Percentiles rank a stretch among this genome's conserved stretches.
These are phyloP conservation scores for Lichtheimia hyalospora DNA, from an alignment of 371 early-diverging fungal species.

Conservation along the genomic window DNA sequence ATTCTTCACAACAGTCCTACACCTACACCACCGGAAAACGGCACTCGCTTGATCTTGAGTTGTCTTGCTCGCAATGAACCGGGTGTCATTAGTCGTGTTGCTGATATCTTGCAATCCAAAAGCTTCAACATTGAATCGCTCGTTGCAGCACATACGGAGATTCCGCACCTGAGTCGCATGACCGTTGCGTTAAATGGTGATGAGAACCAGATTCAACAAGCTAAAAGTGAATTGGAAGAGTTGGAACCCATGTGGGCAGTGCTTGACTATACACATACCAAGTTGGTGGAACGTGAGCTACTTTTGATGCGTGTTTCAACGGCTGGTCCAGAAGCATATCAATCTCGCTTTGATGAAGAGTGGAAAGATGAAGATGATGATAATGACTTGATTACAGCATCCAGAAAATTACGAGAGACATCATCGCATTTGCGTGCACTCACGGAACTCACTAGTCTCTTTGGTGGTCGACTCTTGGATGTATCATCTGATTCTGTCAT, in stretches of 20 bases:
- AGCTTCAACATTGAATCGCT: slow-evolving; percentile 97
- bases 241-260: slow-evolving; percentile 95
- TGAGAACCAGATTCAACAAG: slow-evolving; percentile 83
- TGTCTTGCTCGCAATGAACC: slow-evolving; percentile 95
- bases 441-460: slow-evolving; percentile 80
- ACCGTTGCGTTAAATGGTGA: slow-evolving; percentile 92
- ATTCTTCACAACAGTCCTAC: slow-evolving; percentile 86
- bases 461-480: slow-evolving; percentile 86
- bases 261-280: slow-evolving; percentile 70
- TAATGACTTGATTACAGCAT: slow-evolving; percentile 23
- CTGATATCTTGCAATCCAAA: slow-evolving; percentile 89
- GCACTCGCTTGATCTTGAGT: slow-evolving; percentile 80
- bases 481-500: slow-evolving; percentile 79
- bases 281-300: background rate
- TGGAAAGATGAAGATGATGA: slow-evolving; percentile 21
- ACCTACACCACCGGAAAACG: slow-evolving; percentile 51
- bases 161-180: slow-evolving; percentile 91
- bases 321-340: background rate
- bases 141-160: slow-evolving; percentile 93
- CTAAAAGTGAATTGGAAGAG: slow-evolving; percentile 87
- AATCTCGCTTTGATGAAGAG: slow-evolving; percentile 20
- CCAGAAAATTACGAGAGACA: slow-evolving; percentile 58
- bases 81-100: slow-evolving; percentile 90
- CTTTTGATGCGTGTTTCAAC: background rate
- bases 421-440: slow-evolving; percentile 79